Evolutionary conservation across 345 rosid genomes (phyloP), one percentile per base, ranked within the genome.

Genomic region (Luvunga scandens): DNA sequence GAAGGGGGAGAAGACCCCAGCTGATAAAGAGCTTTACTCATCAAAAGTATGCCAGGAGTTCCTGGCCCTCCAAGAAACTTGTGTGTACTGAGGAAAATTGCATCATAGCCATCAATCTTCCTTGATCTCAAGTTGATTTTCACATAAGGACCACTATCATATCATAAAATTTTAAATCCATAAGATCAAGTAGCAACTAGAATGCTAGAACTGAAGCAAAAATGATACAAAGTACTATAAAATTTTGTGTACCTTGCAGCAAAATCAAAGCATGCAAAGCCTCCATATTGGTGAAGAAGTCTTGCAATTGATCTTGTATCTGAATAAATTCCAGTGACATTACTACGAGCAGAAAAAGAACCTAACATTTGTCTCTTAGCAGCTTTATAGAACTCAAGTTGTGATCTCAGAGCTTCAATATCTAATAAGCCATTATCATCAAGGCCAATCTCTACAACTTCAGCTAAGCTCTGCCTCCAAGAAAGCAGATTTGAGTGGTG

Each of bases 401-500:
- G n/a, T n/a, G n/a, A n/a, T n/a, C n/a, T n/a, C n/a, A n/a, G n/a
- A n/a, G n/a, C n/a, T n/a, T n/a, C n/a, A n/a, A n/a, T n/a, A n/a
- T n/a, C n/a, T n/a, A n/a, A n/a, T n/a, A n/a, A 45, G 0, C 89
- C 94, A 60, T 83, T 33, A 1, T 65, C 77, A 57, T 88, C 84
- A 13, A 88, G 30, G 6, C 88, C 87, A 55, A 91, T 84, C 82
- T 91, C 89, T 4, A 91, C 63, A 7, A 91, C 92, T 75, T 91
- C 84, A 2, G 91, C 91, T 1, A 88, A 71, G 80, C 92, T 86
- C 66, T 89, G 90, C 53, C 94, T 63, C 94, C 93, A 91, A 0
- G 93, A 87, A 36, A 89, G 88, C 31, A 91, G 73, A 79, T 91
- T 91, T 0, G 90, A 91, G 55, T 91, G 94, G 78, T 91, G 94